Base-by-base conservation (phyloP, 2,329 filamentous ascomycete genomes). In the Talaromyces sp. region DNA sequence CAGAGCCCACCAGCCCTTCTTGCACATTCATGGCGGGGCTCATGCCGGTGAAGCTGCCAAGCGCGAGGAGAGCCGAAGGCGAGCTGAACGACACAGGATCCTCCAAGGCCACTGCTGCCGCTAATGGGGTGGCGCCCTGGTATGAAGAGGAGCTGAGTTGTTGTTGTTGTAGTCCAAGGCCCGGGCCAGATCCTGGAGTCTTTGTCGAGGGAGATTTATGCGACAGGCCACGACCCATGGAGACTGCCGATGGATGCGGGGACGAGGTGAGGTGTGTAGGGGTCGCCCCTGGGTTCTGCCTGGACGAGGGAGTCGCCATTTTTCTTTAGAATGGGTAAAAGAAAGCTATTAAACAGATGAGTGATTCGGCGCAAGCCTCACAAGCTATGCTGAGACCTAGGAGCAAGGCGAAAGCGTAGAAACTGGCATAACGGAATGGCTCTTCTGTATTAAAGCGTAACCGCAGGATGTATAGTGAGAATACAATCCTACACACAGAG, bases 291-390 rank as follows among this genome's bases (percentile, higher is more conserved):
- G 76, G 75, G 51, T 76, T 75, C 33, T 65, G 69, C 63, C 78
- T 80, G 30, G 77, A 75, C 31, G 77, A 78, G 12, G 78, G 78
- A 30, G 78, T 80, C 34, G 78, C 76, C 78, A 80, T 80, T 61
- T 55, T 14, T 44, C n/a, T 44, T 9, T 16, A 10, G 10, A 7
- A 27, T 7, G 8, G n/a, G n/a, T 23, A 12, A 7, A 36, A 36
- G 33, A 23, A 23, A 23, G 23, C 23, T 23, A 23, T 18, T 10
- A 47, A 47, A 16, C 5, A 18, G 9, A 52, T 42, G 42, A 33
- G 10, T 40, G 30, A 12, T 34, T 34, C 57, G 40, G 60, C 51
- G 56, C 53, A 34, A 52, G 50, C 30, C 18, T 55, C 31, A 51
- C 31, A 16, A 61, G 23, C 55, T 56, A 40, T 42, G 36, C 14